These are phyloP conservation scores for Solanum ossicruentum DNA, from an alignment of 257 asterid genomes.

Conservation along the genomic window DNA sequence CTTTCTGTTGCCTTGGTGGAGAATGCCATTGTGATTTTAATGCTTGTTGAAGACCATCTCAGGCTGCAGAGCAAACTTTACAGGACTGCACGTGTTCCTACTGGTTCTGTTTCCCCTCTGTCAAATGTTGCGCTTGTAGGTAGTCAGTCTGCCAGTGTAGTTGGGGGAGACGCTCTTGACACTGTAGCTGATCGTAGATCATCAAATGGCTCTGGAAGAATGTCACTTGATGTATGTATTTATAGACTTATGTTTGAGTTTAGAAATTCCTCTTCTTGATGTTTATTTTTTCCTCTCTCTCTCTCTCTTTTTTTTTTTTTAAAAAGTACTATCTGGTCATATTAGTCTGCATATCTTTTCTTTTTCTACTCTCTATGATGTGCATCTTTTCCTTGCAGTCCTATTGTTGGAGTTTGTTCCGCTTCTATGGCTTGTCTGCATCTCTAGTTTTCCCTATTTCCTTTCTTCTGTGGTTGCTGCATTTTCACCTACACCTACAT, in stretches of 20 bases:
- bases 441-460: neutral
- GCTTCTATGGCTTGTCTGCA: slow-evolving; percentile 1
- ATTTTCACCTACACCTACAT: neutral
- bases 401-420: slow-evolving; percentile 1
- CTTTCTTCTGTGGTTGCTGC: neutral
- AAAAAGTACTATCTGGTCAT: neutral
- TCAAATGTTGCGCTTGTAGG: slow-evolving; percentile 41
- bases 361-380: neutral
- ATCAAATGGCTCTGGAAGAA: slow-evolving; percentile 56
- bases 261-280: neutral
- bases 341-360: neutral
- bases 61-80: slow-evolving; percentile 88
- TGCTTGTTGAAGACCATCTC: slow-evolving; percentile 98
- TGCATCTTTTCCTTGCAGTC: neutral
- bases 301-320: neutral
- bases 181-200: slow-evolving; percentile 45
- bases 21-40: slow-evolving; percentile 92
- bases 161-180: slow-evolving; percentile 39
- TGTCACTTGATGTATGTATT: slow-evolving; percentile 62
- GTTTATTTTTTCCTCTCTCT: neutral
- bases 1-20: slow-evolving; percentile 97
- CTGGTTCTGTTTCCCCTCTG: slow-evolving; percentile 56
- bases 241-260: neutral
- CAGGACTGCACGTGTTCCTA: slow-evolving; percentile 53
- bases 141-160: slow-evolving; percentile 32